Conservation (phyloP, 2,329 filamentous ascomycete species). For the Fragosphaeria purpurea region DNA sequence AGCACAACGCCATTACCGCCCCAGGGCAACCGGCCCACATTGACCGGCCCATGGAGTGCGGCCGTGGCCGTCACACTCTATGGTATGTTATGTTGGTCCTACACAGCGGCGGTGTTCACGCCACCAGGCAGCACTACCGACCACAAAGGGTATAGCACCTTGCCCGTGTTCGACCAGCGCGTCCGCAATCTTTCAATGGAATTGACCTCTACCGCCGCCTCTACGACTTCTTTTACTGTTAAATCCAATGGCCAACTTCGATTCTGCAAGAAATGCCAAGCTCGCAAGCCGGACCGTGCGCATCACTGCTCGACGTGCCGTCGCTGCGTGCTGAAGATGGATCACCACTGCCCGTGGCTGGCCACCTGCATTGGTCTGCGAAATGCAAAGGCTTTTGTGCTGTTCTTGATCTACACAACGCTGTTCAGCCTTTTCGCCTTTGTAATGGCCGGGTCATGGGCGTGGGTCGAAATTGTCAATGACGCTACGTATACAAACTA, state of each 20-base stretch:
- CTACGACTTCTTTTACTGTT: constrained; percentile 73
- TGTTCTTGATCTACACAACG: constrained; percentile 84
- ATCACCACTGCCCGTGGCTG: constrained; percentile 97
- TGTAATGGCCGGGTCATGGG: constrained; percentile 66
- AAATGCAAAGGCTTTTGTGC: constrained; percentile 92
- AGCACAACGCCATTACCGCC: constrained; percentile 46
- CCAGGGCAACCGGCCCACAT: constrained; percentile 4
- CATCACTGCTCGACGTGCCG: constrained; percentile 96
- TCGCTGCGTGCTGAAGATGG: constrained; percentile 96
- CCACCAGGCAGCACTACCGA: constrained; percentile 65
- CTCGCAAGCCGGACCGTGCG: constrained; percentile 84
- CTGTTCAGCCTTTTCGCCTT: constrained; percentile 79
- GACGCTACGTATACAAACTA: constrained; percentile 46
- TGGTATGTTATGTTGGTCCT: constrained; percentile 72
- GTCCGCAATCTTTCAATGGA: neutral
- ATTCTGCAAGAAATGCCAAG: constrained; percentile 97
- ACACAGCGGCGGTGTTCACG: constrained; percentile 89
- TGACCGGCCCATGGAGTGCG: constrained; percentile 28
- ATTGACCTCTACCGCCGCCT: constrained; percentile 19
- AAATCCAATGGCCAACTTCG: constrained; percentile 79
- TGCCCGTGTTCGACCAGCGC: constrained; percentile 46
- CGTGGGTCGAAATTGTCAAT: constrained; percentile 72
- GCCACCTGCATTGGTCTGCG: constrained; percentile 87
- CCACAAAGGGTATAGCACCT: constrained; percentile 62
- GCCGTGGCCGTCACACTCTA: constrained; percentile 62